Conservation (phyloP, 352 stramenopile species). For the Globisporangium canariense region DNA sequence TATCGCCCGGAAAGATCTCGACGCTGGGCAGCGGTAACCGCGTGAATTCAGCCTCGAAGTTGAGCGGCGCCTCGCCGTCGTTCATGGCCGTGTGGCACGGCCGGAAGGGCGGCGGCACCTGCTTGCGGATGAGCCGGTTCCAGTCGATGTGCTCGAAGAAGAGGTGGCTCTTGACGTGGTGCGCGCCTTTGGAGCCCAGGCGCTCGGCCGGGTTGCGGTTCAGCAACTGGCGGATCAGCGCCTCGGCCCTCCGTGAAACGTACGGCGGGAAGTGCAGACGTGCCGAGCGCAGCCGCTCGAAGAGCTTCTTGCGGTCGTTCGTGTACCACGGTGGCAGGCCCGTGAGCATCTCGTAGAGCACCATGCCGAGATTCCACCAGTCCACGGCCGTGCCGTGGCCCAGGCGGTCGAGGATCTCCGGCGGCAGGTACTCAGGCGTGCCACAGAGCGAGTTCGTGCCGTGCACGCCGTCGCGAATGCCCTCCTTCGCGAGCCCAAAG, state of each 20-base stretch:
- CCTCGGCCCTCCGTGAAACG: conserved; percentile 70
- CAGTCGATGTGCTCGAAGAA: conserved; percentile 84
- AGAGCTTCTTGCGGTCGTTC: conserved; percentile 87
- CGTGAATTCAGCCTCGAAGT: conserved; percentile 87
- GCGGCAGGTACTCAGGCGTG: conserved; percentile 86
- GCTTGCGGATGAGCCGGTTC: conserved; percentile 49
- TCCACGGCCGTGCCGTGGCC: conserved; percentile 90
- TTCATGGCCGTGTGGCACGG: conserved; percentile 73
- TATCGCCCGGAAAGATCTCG: conserved; percentile 25
- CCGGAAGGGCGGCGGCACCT: conserved; percentile 66
- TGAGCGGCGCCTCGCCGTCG: conserved; percentile 67
- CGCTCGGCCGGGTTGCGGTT: conserved; percentile 73
- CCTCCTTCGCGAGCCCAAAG: conserved; percentile 82
- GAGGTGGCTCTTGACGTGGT: conserved; percentile 67
- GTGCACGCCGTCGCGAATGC: conserved; percentile 58
- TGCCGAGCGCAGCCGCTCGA: conserved; percentile 75
- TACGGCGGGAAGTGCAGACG: conserved; percentile 83
- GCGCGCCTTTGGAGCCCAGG: conserved; percentile 61
- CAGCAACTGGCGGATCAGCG: conserved; percentile 76
- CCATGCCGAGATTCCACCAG: conserved; percentile 90
- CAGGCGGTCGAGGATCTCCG: conserved; percentile 76
- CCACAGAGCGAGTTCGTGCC: conserved; percentile 82
- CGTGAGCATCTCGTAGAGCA: conserved; percentile 82
- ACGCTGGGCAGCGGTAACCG: conserved; percentile 73
- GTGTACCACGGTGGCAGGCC: conserved; percentile 87